Base-by-base conservation (phyloP, 2,329 filamentous ascomycete genomes). In the Mycosphaerella sp. region DNA sequence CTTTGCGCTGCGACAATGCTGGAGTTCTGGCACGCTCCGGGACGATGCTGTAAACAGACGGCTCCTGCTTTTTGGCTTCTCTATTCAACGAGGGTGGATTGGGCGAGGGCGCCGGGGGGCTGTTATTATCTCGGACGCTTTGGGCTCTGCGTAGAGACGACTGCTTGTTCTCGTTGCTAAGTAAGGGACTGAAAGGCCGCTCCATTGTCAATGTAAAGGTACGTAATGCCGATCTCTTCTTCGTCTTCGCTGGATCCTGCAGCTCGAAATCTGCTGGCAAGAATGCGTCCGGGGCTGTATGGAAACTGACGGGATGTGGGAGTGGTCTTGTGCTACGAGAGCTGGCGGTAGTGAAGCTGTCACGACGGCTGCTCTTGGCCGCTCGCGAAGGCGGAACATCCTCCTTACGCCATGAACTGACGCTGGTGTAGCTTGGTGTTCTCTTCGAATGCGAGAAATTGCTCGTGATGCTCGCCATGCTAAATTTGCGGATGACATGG, bases 401-500 rank as follows among this genome's bases (percentile, higher is more conserved):
- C 49, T 65, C 62, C 46, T 64, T 66, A 14, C 62, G 60, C 34
- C 50, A 59, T 27, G 45, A 59, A 37, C 50, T 55, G 34, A 54
- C 69, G 43, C 70, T 74, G 1, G 70, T 73, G 58, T 74, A 72
- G 57, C 84, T 87, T 35, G 75, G 76, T 1, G 86, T 86, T 51
- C 85, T 81, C 60, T 84, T 86, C 34, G 81, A 79, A 59, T 91
- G 85, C 21, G 81, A 79, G 64, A 94, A 90, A 42, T 85, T 85
- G 59, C 80, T 85, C 12, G 86, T 79, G 57, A 93, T 85, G 66
- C 84, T 89, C 43, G 85, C 84, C 63, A 88, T 84, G 68, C 87
- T 95, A 56, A 96, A 78, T 66, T 90, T 94, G 46, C 89, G 80
- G 73, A 95, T 95, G 64, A 95, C 81, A 0, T 87, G 87, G 32